These are phyloP conservation scores for Sordaria brevicollis DNA, from an alignment of 495 filamentous ascomycete species.

Conservation along the genomic window DNA sequence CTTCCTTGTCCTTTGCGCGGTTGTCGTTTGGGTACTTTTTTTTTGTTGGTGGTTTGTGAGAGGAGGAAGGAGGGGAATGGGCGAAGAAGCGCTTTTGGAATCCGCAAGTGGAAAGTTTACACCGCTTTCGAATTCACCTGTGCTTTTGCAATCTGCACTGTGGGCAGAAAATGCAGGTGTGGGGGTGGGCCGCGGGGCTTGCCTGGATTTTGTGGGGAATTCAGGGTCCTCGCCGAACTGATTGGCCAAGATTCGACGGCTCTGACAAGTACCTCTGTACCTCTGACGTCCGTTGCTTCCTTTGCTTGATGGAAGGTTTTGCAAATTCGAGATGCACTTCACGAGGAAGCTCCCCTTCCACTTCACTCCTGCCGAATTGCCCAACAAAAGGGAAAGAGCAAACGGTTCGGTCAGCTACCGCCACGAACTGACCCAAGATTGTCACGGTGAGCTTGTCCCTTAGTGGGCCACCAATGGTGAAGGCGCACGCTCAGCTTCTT, in stretches of 20 bases:
- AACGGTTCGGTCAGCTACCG: neutral
- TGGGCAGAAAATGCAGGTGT: neutral
- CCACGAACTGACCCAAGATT: neutral
- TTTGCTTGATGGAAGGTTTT: neutral
- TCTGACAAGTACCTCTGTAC: neutral
- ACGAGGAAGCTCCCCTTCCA: neutral
- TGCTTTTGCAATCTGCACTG: neutral
- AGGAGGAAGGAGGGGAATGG: neutral
- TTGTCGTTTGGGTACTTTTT: neutral
- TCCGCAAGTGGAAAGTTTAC: neutral
- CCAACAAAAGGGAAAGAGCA: neutral
- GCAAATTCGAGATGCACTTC: neutral
- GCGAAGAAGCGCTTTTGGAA: neutral
- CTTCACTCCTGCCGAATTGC: neutral
- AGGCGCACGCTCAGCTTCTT: no score
- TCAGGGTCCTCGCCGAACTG: neutral
- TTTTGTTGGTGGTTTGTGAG: neutral
- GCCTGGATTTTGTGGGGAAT: neutral
- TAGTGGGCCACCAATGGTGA: neutral
- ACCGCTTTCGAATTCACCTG: neutral
- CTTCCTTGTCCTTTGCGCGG: neutral
- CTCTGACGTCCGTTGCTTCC: neutral
- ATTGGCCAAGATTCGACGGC: neutral
- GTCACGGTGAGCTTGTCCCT: no score
- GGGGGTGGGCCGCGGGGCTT: neutral